Percentiles rank a stretch among this genome's conserved stretches.
Evolutionary conservation across 176 grass and related monocot genomes (phyloP).

Genomic region (Thinopyrum elongatum): DNA sequence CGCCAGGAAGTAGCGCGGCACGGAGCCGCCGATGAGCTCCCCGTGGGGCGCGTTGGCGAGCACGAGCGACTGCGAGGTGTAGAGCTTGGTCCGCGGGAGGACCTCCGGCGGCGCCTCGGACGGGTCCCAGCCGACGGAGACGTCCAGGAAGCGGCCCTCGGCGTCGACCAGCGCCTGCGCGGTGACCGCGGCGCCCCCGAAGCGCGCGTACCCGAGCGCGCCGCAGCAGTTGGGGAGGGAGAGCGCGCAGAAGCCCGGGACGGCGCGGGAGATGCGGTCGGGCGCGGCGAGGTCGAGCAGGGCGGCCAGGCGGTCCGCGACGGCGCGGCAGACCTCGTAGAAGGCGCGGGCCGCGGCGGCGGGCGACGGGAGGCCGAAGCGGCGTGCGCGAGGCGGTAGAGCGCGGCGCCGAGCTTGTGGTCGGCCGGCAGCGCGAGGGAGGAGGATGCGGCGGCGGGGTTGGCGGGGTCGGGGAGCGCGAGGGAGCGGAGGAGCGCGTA

Average conservation of each 20-base stretch:
- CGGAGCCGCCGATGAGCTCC: conserved; percentile 56
- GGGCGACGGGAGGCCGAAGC: conserved; percentile 68
- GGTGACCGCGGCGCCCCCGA: conserved; percentile 38
- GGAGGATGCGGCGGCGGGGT: conserved; percentile 3
- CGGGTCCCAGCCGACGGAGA: conserved; percentile 77
- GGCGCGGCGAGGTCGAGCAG: conserved; percentile 64
- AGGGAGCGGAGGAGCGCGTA: conserved; percentile 69
- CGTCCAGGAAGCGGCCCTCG: conserved; percentile 77
- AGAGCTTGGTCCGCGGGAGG: conserved; percentile 63
- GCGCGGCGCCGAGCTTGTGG: conserved; percentile 76
- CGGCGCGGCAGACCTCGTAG: conserved; percentile 83
- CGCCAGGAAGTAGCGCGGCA: conserved; percentile 73
- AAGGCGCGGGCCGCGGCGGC: conserved; percentile 61
- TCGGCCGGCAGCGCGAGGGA: conserved; percentile 47
- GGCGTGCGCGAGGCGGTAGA: conserved; percentile 93
- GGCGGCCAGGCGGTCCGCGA: conserved; percentile 51
- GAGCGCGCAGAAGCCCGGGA: conserved; percentile 64
- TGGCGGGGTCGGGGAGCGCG: conserved; percentile 38
- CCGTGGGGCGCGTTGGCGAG: conserved; percentile 48
- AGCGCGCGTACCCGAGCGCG: conserved; percentile 65
- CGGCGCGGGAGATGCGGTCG: conserved; percentile 61
- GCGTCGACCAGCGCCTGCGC: conserved; percentile 84
- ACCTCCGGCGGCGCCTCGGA: conserved; percentile 53
- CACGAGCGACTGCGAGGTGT: conserved; percentile 39
- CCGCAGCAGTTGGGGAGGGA: conserved; percentile 85